These are phyloP conservation scores for Daldinia decipiens DNA, from an alignment of 495 filamentous ascomycete species.

Conservation along the genomic window DNA sequence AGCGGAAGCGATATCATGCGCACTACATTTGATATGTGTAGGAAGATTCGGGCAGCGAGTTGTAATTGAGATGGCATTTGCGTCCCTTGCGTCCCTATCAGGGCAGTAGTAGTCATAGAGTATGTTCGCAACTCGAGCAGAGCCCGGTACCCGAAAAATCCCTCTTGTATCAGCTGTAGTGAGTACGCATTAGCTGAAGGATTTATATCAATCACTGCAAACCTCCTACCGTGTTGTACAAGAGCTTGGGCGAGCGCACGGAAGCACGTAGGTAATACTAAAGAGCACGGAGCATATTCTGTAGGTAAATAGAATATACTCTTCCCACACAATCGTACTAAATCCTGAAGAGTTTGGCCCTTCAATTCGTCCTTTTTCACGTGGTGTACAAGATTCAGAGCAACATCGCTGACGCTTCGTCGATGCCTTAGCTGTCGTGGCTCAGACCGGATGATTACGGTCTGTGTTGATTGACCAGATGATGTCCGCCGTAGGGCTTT, in stretches of 20 bases:
- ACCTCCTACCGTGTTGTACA: conserved; percentile 68
- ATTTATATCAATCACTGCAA: neutral
- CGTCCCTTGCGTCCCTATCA: conserved; percentile 57
- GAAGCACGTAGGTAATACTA: conserved; percentile 78
- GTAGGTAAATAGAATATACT: conserved; percentile 72
- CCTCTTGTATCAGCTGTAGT: conserved; percentile 61
- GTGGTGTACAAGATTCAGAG: conserved; percentile 58
- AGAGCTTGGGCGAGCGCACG: conserved; percentile 76
- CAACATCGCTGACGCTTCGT: conserved; percentile 62
- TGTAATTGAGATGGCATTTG: conserved; percentile 55
- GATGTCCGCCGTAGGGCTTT: conserved; percentile 42
- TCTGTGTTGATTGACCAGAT: conserved; percentile 28
- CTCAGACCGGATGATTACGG: conserved; percentile 27
- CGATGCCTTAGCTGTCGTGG: conserved; percentile 46
- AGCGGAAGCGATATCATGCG: conserved; percentile 77
- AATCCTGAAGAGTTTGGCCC: conserved; percentile 68
- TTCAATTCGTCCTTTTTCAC: conserved; percentile 66
- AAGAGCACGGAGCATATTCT: conserved; percentile 70
- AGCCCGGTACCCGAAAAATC: conserved; percentile 73
- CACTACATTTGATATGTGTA: conserved; percentile 60
- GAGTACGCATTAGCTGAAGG: conserved; percentile 35
- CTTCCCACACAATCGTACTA: conserved; percentile 79
- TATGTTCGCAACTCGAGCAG: conserved; percentile 61
- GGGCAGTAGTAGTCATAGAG: conserved; percentile 72
- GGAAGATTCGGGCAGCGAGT: conserved; percentile 65